phyloP scores from a whole-genome alignment of 1,284 basidiomycete genomes.

The Blastosporella zonata region DNA sequence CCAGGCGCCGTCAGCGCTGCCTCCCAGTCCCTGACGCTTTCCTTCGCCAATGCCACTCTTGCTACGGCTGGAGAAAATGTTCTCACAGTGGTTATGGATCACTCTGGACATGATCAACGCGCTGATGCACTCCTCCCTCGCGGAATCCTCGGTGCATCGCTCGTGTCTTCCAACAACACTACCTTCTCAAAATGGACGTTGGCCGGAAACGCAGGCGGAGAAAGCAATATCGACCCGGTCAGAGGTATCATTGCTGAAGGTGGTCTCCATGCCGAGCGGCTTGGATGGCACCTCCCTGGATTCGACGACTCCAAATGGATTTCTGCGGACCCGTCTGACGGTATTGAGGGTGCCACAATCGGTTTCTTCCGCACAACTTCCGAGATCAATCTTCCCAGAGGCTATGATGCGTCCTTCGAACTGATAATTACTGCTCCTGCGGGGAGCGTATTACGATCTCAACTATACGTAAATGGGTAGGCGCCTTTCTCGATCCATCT shows the following conservation, averaged over 20 bases:
- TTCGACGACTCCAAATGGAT: constrained; percentile 12
- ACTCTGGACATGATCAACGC: constrained; percentile 10
- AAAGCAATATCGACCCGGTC: constrained; percentile 12
- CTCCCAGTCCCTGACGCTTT: constrained; percentile 1
- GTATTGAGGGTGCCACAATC: constrained; percentile 6
- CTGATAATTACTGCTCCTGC: constrained; percentile 8
- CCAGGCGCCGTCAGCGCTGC: neutral
- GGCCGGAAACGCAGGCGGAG: constrained; percentile 9
- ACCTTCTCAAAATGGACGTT: constrained; percentile 11
- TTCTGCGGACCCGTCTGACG: constrained; percentile 1
- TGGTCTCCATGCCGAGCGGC: constrained; percentile 9
- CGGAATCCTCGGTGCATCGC: constrained; percentile 8
- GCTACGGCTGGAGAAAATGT: constrained; percentile 4
- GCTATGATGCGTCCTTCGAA: constrained; percentile 11
- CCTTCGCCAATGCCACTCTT: constrained; percentile 8
- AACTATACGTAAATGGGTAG: constrained; percentile 13
- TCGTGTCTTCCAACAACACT: neutral
- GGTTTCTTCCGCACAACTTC: constrained; percentile 11
- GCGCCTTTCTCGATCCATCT: neutral
- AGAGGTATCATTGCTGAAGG: constrained; percentile 11
- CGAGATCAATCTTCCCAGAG: constrained; percentile 6
- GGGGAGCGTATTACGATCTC: constrained; percentile 7
- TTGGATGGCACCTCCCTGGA: constrained; percentile 13
- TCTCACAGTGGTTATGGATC: constrained; percentile 11
- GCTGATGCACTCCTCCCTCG: constrained; percentile 10